Evolutionary conservation across 495 filamentous ascomycete genomes (phyloP).

Genomic region (Staphylotrichum longicolle): DNA sequence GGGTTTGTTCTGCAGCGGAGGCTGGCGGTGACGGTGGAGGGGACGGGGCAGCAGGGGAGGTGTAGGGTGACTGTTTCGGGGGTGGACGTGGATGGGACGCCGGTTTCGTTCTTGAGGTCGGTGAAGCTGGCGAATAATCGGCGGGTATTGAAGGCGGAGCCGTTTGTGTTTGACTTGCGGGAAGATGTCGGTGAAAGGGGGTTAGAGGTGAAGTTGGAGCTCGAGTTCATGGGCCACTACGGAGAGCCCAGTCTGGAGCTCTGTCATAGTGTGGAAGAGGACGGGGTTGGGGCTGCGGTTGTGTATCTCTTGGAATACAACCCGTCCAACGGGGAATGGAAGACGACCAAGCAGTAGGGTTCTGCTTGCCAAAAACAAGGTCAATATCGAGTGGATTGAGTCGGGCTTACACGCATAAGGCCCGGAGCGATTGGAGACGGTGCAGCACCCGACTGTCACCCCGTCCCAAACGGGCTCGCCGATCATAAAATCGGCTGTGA

Average conservation of each 20-base stretch:
- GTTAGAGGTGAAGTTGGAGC: conserved; percentile 26
- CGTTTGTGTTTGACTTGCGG: conserved; percentile 40
- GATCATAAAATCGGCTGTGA: no score
- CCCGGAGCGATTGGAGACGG: no score
- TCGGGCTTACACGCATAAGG: no score
- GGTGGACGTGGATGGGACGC: conserved; percentile 45
- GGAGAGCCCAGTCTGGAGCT: conserved; percentile 42
- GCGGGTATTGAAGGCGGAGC: conserved; percentile 37
- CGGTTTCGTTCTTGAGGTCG: conserved; percentile 42
- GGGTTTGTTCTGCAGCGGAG: conserved; percentile 37
- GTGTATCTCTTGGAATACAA: conserved; percentile 43
- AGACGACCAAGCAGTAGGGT: neutral
- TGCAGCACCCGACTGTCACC: no score
- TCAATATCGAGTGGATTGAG: no score
- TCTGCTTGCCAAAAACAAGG: no score
- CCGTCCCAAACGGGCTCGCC: no score
- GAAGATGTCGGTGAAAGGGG: conserved; percentile 28
- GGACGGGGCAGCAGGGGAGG: conserved; percentile 13
- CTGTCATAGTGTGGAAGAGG: conserved; percentile 20
- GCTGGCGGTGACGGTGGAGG: conserved; percentile 32
- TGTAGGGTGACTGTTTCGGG: conserved; percentile 32
- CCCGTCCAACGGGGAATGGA: conserved; percentile 41
- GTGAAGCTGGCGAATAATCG: conserved; percentile 39
- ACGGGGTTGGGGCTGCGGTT: neutral
- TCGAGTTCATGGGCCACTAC: conserved; percentile 51